Base-by-base conservation (phyloP, 768 basidiomycete species). In the Tubosaeta sp. region DNA sequence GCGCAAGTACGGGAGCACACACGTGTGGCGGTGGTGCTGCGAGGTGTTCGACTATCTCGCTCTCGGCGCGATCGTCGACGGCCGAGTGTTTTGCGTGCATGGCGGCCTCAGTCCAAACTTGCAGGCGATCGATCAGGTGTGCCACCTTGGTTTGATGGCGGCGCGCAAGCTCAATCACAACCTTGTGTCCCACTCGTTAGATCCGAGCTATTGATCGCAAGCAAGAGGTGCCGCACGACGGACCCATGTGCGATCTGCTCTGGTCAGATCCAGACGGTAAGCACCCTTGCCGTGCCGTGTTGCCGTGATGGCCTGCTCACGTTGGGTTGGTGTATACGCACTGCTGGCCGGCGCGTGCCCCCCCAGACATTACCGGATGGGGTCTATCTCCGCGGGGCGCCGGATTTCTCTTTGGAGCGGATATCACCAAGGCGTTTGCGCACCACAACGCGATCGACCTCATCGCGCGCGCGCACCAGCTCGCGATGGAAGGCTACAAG, bases 251-350 rank as follows among this genome's bases (percentile, higher is more conserved):
- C 65, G 95, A 98, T 72, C 76, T 98, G 2, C 76, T 98, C n/a
- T 98, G 95, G 95, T 97, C 95, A 53, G 95, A 98, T 75, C 95
- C 95, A 42, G 95, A 98, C 69, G 95, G 94, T 94, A 51, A 58
- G 65, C 8, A 25, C 8, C 34, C 7, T 37, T 16, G 25, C 34
- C 34, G 25, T 46, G 37, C 17, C 37, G 17, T 38, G 37, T 11
- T 37, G 72, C 39, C 19, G 22, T 22, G 19, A 22, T 19, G 37
- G 8, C 17, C 8, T 59, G 73, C 47, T 33, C 50, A 54, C 51
- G 27, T 49, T 49, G 47, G 33, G 49, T 31, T 31, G 29, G 32
- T 19, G 38, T 22, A 5, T 39, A 11, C 39, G 22, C 39, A 41
- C 42, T 27, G 42, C 25, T 43, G 42, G 42, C 51, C 33, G 32